Evolutionary conservation across 2,329 filamentous ascomycete species (phyloP).

Genomic region (Bipolaris cookei): DNA sequence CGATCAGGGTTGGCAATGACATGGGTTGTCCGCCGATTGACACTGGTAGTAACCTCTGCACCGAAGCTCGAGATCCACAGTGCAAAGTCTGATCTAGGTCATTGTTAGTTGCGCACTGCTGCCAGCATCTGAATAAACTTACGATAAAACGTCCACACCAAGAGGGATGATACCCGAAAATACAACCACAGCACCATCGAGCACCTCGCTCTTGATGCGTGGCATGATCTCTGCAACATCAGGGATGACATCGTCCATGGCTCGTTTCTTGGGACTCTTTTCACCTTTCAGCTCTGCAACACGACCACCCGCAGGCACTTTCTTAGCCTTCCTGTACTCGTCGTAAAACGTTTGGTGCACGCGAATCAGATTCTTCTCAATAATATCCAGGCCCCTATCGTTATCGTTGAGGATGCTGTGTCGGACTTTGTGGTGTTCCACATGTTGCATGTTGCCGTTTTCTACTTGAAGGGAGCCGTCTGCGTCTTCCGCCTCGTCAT

Average conservation of each 20-base stretch:
- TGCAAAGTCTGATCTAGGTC: conserved; percentile 75
- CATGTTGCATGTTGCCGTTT: conserved; percentile 47
- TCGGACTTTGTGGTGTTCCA: conserved; percentile 55
- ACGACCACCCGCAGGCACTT: conserved; percentile 53
- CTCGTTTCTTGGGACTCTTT: conserved; percentile 57
- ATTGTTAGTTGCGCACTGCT: conserved; percentile 23
- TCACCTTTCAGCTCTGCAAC: conserved; percentile 59
- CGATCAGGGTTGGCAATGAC: conserved; percentile 73
- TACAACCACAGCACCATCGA: conserved; percentile 78
- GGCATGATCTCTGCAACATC: conserved; percentile 88
- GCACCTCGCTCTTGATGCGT: conserved; percentile 75
- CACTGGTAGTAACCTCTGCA: conserved; percentile 67
- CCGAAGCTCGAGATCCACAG: conserved; percentile 88
- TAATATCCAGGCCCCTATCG: conserved; percentile 78
- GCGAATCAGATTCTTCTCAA: conserved; percentile 76
- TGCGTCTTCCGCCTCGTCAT: conserved; percentile 65
- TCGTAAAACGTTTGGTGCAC: conserved; percentile 84
- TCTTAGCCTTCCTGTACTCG: conserved; percentile 70
- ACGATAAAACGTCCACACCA: conserved; percentile 73
- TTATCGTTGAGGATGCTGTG: conserved; percentile 88
- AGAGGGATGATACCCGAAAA: conserved; percentile 90
- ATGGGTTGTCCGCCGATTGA: conserved; percentile 66
- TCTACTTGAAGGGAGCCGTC: conserved; percentile 50
- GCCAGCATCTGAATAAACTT: conserved; percentile 25
- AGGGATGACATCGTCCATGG: conserved; percentile 67